Evolutionary conservation across 192 early-diverging fungal species (phyloP), one percentile per base, ranked within the genome.

Genomic region (Gonapodya prolifera): DNA sequence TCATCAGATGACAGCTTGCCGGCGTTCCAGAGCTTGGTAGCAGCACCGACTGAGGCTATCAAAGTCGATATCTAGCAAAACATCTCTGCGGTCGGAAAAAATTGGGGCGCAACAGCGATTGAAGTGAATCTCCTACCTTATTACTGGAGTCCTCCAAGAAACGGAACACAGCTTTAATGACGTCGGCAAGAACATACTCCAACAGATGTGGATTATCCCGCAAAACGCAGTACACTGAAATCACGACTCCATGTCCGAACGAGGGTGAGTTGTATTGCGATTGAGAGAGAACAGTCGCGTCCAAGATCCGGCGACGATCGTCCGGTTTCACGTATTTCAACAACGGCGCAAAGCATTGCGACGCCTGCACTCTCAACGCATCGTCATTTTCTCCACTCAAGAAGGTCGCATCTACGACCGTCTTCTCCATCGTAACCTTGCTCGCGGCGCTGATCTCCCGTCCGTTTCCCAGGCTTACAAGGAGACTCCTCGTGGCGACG

Each of bases 401-500:
- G 23, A n/a, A 78, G 18, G 77, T 78, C 31, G 74, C 75, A n/a
- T 80, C 83, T n/a, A 83, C 80, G 73, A 96, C 76, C 28, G 83
- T 87, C n/a, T 87, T 85, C 31, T 82, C 77, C 30, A 96, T 81
- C 29, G 92, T 83, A 16, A 77, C 81, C 79, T 87, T 85, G 80
- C 92, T 87, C 0, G 82, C 82, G 28, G 88, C 89, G 29, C 84
- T 91, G 76, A 90, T 84, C 1, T 88, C 83, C 30, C 84, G 76
- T 2, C 91, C 90, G 1, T 85, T 82, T 80, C 81, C 80, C 1
- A 87, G 61, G 2, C 82, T 80, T 13, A 78, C 78, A 30, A 98
- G 83, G 1, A 94, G 90, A 1, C 88, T 89, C 69, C 89, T 87
- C 76, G 97, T 77, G 30, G 91, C 91, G 36, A 84, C 83, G 81